Evolutionary conservation across 129 eudicot genomes (phyloP).

Genomic region (Ambrosia artemisiifolia): DNA sequence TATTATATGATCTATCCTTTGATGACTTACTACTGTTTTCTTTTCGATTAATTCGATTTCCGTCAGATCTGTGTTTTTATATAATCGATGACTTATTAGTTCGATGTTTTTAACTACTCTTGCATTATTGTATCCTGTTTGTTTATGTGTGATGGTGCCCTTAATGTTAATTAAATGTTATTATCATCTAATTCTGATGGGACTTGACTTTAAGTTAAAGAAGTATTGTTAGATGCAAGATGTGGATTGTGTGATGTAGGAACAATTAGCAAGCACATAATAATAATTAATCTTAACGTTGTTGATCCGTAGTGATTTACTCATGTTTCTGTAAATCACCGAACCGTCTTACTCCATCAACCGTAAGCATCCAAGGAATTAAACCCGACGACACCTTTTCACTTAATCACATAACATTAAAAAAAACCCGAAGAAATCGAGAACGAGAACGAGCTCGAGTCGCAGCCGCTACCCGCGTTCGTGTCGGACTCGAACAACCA

Average conservation of each 20-base stretch:
- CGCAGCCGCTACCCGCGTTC: conserved; percentile 51
- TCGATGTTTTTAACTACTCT: not conserved
- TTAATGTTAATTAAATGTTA: not conserved
- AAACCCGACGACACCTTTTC: conserved; percentile 13
- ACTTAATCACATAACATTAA: not conserved
- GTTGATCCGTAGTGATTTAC: not conserved
- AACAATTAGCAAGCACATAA: conserved; percentile 2
- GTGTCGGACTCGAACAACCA: conserved; percentile 67
- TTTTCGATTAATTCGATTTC: conserved; percentile 10
- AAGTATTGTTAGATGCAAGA: not conserved
- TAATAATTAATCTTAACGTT: not conserved
- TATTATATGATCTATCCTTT: conserved; percentile 9
- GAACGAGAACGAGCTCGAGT: conserved; percentile 53
- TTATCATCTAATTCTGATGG: not conserved
- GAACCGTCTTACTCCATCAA: conserved; percentile 54
- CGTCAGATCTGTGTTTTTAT: conserved; percentile 21
- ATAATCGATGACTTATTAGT: conserved; percentile 15
- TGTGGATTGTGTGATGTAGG: conserved; percentile 1
- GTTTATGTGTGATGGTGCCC: too few species aligned
- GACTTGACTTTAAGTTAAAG: not conserved
- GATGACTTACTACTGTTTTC: not conserved
- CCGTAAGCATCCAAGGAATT: conserved; percentile 33
- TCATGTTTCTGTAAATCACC: conserved; percentile 29
- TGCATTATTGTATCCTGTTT: conserved; percentile 12
- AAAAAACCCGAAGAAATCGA: conserved; percentile 52